A percentile compares a stretch with the other conserved stretches of the same genome.
Evolutionary conservation across 1,284 basidiomycete genomes (phyloP).

Genomic region (Trichosporon sp.): DNA sequence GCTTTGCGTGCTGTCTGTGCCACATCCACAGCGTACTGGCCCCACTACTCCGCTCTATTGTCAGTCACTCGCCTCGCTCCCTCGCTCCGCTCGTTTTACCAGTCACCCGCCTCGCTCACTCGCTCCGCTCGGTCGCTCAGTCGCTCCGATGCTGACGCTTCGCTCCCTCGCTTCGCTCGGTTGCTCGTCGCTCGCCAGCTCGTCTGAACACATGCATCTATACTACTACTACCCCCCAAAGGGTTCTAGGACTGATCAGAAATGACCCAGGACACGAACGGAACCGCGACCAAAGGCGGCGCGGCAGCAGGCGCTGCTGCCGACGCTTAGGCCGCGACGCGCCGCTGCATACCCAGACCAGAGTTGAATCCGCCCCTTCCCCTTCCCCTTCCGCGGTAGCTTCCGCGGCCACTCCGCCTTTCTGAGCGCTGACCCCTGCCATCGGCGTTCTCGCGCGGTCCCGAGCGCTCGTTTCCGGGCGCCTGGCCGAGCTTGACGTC

Average conservation of each 20-base stretch:
- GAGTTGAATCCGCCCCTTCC: constrained; percentile 38
- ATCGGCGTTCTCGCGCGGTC: constrained; percentile 46
- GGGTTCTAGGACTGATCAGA: neutral
- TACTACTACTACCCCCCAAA: neutral
- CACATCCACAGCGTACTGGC: no score
- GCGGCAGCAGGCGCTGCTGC: no score
- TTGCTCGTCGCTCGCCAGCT: neutral
- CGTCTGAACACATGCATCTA: constrained; percentile 6
- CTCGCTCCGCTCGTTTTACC: neutral
- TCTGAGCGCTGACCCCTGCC: constrained; percentile 36
- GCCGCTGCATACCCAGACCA: constrained; percentile 27
- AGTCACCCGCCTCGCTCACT: neutral
- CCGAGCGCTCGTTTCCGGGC: constrained; percentile 55
- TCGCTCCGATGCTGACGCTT: no score
- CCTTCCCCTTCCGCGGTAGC: constrained; percentile 29
- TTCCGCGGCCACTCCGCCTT: constrained; percentile 31
- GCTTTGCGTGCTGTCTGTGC: no score
- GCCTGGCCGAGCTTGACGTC: constrained; percentile 76
- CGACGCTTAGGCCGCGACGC: constrained; percentile 22
- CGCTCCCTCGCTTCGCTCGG: neutral
- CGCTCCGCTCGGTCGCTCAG: constrained; percentile 18
- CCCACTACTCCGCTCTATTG: no score
- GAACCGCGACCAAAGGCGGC: no score
- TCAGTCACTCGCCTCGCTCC: no score
- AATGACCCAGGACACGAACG: no score